Base-by-base conservation (phyloP, 805 yeast genomes). In the Schizosaccharomyces octosporus region DNA sequence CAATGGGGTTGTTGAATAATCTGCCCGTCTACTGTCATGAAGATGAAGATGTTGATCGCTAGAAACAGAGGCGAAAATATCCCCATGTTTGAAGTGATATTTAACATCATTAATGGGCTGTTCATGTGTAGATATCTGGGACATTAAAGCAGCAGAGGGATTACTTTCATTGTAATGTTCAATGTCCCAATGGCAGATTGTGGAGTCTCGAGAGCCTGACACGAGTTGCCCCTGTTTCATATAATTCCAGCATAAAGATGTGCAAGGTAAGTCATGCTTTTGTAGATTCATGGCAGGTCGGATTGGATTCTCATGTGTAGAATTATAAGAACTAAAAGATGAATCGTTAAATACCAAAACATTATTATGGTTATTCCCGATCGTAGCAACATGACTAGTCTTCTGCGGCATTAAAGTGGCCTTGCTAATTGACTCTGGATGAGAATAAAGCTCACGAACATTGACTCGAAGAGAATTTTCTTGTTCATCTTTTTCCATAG, bases 131-230 rank as follows among this genome's bases (percentile, higher is more conserved):
- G 73, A 71, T 62, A 73, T 75, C 17, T 70, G 63, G 17, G 87
- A 87, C 4, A 75, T 70, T 41, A 65, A 63, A 1, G n/a, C 48
- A 19, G 60, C 32, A 36, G 24, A 42, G 9, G 60, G 42, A 24
- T 57, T 41, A 4, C 64, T 42, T 24, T 63, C 60, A 51, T 29
- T 57, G 39, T 24, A 32, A 19, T 48, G 45, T 5, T 39, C 65
- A 7, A 79, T 66, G 64, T 84, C 84, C 95, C 95, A 87, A 48
- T 82, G 67, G 0, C 86, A 86, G 55, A 86, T 79, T 31, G 79
- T 78, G 17, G 78, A 71, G 69, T 86, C 95, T 63, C 79, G 80
- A 3, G 87, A 76, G 1, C 86, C 85, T 1, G 88, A 75, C 13
- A 82, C 72, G 41, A 87, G 74, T 63, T 71, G 71, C 51, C 77